Evolutionary conservation across 805 yeast species (phyloP), one percentile per base, ranked within the genome.

Genomic region (Cyberlindnera maclurae): DNA sequence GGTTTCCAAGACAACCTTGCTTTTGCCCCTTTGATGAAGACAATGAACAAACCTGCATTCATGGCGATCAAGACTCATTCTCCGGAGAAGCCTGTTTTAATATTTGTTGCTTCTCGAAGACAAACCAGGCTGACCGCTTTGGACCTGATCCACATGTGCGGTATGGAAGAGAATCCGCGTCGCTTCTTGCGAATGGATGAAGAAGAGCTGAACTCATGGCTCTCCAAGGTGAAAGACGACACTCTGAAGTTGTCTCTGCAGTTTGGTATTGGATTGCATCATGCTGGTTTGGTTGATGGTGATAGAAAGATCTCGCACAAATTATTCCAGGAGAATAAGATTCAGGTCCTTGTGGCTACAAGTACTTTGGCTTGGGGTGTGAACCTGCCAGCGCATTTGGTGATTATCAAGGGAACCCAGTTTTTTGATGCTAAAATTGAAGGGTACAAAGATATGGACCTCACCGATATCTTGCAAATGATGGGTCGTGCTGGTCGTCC

Each of bases 401-500:
- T 93, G 13, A 85, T 93, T 44, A 81, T 93, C 30, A 93, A 93
- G 55, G 99, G 99, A 2, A 93, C 99, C 0, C 96, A 90, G 54
- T 86, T 93, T 3, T 93, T 89, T 58, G 95, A 93, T 58, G 72
- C 97, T 0, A 86, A 89, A 57, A 82, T 82, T 38, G 98, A 97
- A 68, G 98, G 97, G 0, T 86, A 80, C 54, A 77, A 81, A 12
- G 98, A 93, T 57, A 68, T 94, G 44, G 97, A 97, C 3, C 85
- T 93, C 26, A 83, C 96, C 0, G 99, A 93, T 63, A 95, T 93
- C 32, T 79, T 94, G 41, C 99, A 93, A 66, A 93, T 93, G 57
- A 93, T 93, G 68, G 99, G 99, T 51, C 83, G 99, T 66, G 98
- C 98, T 15, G 99, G 99, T 62, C 79, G 99, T 62, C 99, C 99